Base-by-base conservation (phyloP, 129 eudicot species). In the Ambrosia artemisiifolia region DNA sequence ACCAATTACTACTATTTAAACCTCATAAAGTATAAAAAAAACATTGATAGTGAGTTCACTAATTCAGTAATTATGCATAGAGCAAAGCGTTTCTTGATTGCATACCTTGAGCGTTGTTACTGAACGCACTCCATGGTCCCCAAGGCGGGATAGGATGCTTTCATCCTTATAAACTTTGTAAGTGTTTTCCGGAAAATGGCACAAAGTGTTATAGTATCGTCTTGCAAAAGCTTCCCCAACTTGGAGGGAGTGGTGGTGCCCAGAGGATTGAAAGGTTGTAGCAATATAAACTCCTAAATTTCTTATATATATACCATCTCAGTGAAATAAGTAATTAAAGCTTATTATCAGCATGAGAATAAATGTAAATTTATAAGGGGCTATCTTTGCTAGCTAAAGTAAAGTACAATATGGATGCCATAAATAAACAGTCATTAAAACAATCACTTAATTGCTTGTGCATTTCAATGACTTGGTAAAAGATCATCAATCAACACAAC, bases 261-360 rank as follows among this genome's bases (percentile, higher is more conserved):
- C 17, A 16, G 10, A 17, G 1, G 44, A 40, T 51, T 38, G 43
- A 53, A 11, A 71, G 65, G 14, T 9, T 70, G 54, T 9, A 55
- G 47, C 65, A 11, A 7, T 34, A 35, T 7, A 49, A 67, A 33
- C 42, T 44, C 57, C 36, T 2, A 16, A 48, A 20, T 49, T 46
- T 40, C 17, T 62, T 60, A 42, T 54, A n/a, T n/a, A n/a, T n/a
- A n/a, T n/a, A n/a, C n/a, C 76, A 77, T 69, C 65, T 77, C 75
- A 69, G 53, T 63, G 48, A 69, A 48, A 43, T 34, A 10, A 51
- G 49, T 16, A 69, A 50, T n/a, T 7, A 11, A 70, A 70, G 65
- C 40, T 33, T 33, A 57, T 11, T 3, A 57, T 57, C 24, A 20
- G 8, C 38, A 20, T n/a, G 57, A 51, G 17, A 17, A 51, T 16